A percentile compares a stretch with the other conserved stretches of the same genome.
Conservation (phyloP, 306 rosid species). For the Glycine latifolia region DNA sequence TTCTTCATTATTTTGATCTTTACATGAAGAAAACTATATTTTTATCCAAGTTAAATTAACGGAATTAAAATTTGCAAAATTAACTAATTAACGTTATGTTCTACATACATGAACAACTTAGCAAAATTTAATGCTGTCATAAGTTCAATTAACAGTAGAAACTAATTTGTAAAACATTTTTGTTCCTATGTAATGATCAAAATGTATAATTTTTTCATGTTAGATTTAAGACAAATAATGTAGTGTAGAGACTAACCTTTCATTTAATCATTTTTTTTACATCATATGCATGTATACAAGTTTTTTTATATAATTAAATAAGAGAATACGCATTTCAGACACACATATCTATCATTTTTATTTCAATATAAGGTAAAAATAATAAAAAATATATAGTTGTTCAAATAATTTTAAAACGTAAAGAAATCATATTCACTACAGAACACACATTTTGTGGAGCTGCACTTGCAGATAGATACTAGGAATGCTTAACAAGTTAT, state of each 20-base stretch:
- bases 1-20: neutral
- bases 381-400: neutral
- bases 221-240: neutral
- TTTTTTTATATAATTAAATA: too few species aligned
- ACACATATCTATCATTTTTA: neutral
- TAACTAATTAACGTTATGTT: neutral
- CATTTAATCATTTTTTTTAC: neutral
- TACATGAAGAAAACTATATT: neutral
- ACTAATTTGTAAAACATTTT: neutral
- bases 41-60: neutral
- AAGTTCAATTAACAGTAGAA: neutral
- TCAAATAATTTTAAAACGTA: neutral
- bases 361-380: neutral
- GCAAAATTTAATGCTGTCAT: neutral
- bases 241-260: neutral
- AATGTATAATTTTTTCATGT: neutral
- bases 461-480: too few species aligned
- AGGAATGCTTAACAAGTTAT: neutral
- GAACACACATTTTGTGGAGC: conserved; percentile 12
- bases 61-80: neutral
- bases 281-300: neutral
- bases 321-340: neutral
- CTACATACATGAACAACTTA: neutral
- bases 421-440: neutral
- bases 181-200: neutral